Evolutionary conservation across 208 protist genomes (phyloP), one percentile per base, ranked within the genome.

Genomic region (Wallacemonas collosoma): DNA sequence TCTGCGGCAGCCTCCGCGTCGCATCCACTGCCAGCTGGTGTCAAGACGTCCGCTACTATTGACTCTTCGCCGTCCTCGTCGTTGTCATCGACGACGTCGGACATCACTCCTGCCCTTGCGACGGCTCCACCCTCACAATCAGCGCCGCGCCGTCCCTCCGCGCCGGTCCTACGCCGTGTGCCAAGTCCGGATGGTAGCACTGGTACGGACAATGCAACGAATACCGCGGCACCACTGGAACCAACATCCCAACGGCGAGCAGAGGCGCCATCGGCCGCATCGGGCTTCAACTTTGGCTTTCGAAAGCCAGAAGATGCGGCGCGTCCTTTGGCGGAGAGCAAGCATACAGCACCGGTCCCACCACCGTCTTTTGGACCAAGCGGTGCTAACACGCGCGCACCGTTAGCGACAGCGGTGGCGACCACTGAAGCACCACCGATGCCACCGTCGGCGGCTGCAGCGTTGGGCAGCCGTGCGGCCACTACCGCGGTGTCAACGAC

Each of bases 31-130:
- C 17, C 40, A 47, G 26, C 26, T 0, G 26, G 26, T 26, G 26
- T 26, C 26, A 26, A 26, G 26, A 26, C 26, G 26, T 26, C 26
- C 26, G 26, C 26, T 26, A 26, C 26, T 1, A 26, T 26, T 0
- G 26, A 67, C 43, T n/a, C 61, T 7, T 12, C n/a, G 61, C 15
- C 44, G 44, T 48, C 43, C 41, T 67, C 64, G 3, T 57, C 64
- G 4, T 54, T 48, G 5, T 57, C 64, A 3, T 57, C 64, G n/a
- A 12, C 48, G 3, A 57, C 64, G 43, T 45, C 5, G 15, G 62
- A 53, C 38, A 66, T 43, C 14, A 66, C 61, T 17, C 14, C 8
- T 50, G 41, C 61, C 0, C 5, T 36, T 9, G 47, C 47, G 17
- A 39, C 17, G 8, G 63, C 63, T 8, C 36, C 56, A 5, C 17